Evolutionary conservation across 2,329 filamentous ascomycete species (phyloP).

Genomic region (Fusarium buharicum): DNA sequence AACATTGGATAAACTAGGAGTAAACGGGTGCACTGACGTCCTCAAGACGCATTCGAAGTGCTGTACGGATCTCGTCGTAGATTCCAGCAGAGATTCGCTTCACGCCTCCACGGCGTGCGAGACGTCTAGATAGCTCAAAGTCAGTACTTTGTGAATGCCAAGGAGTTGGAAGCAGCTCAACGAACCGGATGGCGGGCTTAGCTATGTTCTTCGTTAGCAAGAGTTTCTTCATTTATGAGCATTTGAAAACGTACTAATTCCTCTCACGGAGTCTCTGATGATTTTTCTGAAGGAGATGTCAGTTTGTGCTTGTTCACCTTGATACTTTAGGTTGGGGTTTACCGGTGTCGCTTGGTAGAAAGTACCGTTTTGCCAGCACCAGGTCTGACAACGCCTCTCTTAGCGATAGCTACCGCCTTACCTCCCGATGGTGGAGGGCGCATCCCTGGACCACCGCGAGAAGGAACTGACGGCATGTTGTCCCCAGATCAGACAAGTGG

Average conservation of each 20-base stretch:
- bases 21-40: constrained; percentile 51
- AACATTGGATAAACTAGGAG: not conserved
- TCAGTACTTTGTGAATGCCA: constrained; percentile 14
- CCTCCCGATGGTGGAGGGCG: constrained; percentile 11
- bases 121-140: constrained; percentile 59
- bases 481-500: not conserved
- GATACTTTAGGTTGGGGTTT: not conserved
- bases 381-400: constrained; percentile 12
- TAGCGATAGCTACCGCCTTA: not conserved
- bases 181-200: constrained; percentile 65
- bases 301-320: not conserved
- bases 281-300: constrained; percentile 56
- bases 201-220: constrained; percentile 51
- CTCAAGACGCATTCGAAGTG: constrained; percentile 61
- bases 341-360: constrained; percentile 44
- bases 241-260: constrained; percentile 59
- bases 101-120: constrained; percentile 80
- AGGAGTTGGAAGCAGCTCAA: not conserved
- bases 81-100: constrained; percentile 75
- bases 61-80: constrained; percentile 69
- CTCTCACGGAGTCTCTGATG: constrained; percentile 58
- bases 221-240: too few relatives aligned
- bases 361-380: constrained; percentile 39
- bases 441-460: constrained; percentile 47
- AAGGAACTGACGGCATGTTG: constrained; percentile 31